Evolutionary conservation across 352 stramenopile genomes (phyloP).

Genomic region (Pythium plurisporium): DNA sequence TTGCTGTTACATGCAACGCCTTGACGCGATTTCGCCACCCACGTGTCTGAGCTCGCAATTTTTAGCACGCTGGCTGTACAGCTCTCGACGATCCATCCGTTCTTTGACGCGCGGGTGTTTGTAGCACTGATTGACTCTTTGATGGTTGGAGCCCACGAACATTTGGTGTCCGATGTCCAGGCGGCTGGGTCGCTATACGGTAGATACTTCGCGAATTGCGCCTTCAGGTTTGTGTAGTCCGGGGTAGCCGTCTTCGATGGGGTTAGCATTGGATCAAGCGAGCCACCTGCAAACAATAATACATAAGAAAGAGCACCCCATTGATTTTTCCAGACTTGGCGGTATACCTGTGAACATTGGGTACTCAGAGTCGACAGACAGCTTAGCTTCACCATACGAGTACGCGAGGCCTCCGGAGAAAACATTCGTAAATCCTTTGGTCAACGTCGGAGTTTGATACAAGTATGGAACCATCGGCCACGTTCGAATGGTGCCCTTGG

Average conservation of each 20-base stretch:
- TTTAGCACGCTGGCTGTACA: slow-evolving; percentile 53
- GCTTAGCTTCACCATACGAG: slow-evolving; percentile 81
- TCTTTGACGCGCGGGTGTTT: slow-evolving; percentile 48
- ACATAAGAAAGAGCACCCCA: neutral
- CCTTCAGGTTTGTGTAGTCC: slow-evolving; percentile 77
- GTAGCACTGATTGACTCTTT: slow-evolving; percentile 49
- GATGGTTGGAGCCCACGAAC: slow-evolving; percentile 53
- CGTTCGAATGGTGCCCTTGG: slow-evolving; percentile 35
- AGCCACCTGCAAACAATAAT: slow-evolving; percentile 33
- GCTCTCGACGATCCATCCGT: slow-evolving; percentile 64
- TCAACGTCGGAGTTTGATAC: slow-evolving; percentile 62
- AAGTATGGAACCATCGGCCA: slow-evolving; percentile 82
- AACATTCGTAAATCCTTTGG: slow-evolving; percentile 66
- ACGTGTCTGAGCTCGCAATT: slow-evolving; percentile 55
- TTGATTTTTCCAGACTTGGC: neutral
- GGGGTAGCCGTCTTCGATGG: slow-evolving; percentile 52
- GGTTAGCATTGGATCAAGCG: slow-evolving; percentile 50
- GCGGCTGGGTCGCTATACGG: slow-evolving; percentile 44
- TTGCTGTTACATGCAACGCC: slow-evolving; percentile 61
- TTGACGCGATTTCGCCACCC: slow-evolving; percentile 66
- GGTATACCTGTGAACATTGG: slow-evolving; percentile 75
- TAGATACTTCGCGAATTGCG: slow-evolving; percentile 58
- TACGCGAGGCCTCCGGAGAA: slow-evolving; percentile 83
- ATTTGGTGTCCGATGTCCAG: slow-evolving; percentile 60
- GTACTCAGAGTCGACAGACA: slow-evolving; percentile 59